phyloP scores from a whole-genome alignment of 164 flowering plant species.

The Santalum album region DNA sequence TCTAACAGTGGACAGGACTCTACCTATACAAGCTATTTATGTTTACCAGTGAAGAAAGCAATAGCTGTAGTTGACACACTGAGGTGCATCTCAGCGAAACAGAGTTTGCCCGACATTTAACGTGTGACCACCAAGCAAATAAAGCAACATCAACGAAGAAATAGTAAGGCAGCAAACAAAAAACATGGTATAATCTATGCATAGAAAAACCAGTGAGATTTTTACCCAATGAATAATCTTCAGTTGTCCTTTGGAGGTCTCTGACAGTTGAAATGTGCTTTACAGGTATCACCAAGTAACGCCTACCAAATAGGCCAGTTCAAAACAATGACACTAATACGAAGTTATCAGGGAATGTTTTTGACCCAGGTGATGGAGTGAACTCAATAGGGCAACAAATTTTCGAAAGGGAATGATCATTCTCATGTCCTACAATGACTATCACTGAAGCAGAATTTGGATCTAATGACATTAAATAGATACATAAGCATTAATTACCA shows the following conservation, averaged over 20 bases:
- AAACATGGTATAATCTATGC: not conserved
- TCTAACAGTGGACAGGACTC: too few relatives aligned
- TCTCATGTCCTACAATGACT: too few relatives aligned
- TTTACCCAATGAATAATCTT: conserved; percentile 61
- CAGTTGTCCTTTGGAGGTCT: conserved; percentile 51
- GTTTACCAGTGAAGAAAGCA: too few relatives aligned
- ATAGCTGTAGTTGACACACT: conserved; percentile 50
- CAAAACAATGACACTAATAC: too few relatives aligned
- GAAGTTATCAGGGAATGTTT: too few relatives aligned
- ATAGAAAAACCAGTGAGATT: not conserved
- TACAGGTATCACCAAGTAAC: conserved; percentile 77
- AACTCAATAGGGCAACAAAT: too few relatives aligned
- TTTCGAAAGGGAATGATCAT: too few relatives aligned
- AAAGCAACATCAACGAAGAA: not conserved
- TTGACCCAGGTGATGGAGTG: too few relatives aligned
- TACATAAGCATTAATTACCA: too few relatives aligned
- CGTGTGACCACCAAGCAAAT: conserved; percentile 65
- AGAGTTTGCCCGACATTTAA: conserved; percentile 58
- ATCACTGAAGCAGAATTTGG: too few relatives aligned
- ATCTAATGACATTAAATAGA: too few relatives aligned
- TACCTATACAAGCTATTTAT: too few relatives aligned
- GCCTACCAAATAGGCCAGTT: conserved; percentile 56
- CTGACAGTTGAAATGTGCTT: conserved; percentile 69
- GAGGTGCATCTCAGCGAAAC: conserved; percentile 54
- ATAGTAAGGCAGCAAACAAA: not conserved